phyloP scores from a whole-genome alignment of 164 flowering plant genomes.

The Vitis vinifera region DNA sequence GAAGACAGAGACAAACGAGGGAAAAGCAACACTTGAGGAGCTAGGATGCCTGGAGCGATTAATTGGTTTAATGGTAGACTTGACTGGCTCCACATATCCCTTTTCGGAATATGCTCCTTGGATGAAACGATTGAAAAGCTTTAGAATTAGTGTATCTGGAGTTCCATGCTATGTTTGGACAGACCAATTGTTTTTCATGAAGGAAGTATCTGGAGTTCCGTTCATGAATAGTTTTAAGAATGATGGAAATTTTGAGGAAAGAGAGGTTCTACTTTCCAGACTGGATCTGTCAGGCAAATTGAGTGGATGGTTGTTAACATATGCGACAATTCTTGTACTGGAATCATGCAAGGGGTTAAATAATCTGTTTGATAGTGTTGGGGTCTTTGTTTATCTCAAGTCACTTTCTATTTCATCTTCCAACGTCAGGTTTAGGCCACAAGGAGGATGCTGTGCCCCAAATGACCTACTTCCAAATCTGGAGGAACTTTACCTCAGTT shows the following conservation, averaged over 20 bases:
- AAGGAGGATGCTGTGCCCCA: slow-evolving; percentile 2
- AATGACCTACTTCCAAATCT: slow-evolving; percentile 13
- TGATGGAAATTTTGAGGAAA: not conserved
- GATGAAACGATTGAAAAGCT: slow-evolving; percentile 5
- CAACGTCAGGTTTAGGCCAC: not conserved
- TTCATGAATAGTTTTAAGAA: not conserved
- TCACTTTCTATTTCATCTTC: slow-evolving; percentile 8
- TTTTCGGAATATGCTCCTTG: slow-evolving; percentile 1
- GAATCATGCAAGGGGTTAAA: slow-evolving; percentile 1
- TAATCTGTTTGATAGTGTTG: slow-evolving; percentile 2
- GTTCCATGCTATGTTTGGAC: too few relatives aligned
- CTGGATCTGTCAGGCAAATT: slow-evolving; percentile 7
- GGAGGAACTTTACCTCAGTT: slow-evolving; percentile 10
- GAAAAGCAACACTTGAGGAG: slow-evolving; percentile 13
- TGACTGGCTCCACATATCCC: not conserved
- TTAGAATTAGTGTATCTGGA: not conserved
- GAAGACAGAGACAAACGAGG: not conserved
- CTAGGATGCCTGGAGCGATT: slow-evolving; percentile 3
- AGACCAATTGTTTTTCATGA: too few relatives aligned
- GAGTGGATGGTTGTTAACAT: slow-evolving; percentile 4
- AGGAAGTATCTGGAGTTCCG: too few relatives aligned
- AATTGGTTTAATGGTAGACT: not conserved
- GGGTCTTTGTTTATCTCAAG: not conserved
- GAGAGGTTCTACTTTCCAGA: slow-evolving; percentile 1
- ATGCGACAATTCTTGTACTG: slow-evolving; percentile 4